Evolutionary conservation across 2,329 filamentous ascomycete genomes (phyloP), one percentile per base, ranked within the genome.

Genomic region (Penicillium italicum): DNA sequence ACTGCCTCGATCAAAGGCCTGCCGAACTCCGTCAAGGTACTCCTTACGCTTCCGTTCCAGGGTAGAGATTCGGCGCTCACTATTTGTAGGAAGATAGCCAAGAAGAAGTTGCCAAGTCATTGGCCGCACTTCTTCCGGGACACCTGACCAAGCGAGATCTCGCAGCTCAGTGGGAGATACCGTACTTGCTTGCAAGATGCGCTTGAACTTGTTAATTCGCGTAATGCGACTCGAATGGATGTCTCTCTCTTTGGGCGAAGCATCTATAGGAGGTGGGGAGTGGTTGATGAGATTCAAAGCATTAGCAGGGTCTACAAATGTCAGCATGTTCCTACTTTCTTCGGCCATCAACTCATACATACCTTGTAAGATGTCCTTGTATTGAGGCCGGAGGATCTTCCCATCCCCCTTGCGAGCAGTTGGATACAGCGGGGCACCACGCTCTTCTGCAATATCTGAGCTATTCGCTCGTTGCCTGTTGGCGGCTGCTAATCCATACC

Each of bases 61-160:
- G 0, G 92, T 94, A 0, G 90, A 84, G 8, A 97, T 90, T 50
- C 95, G 85, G 60, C 94, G 83, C 72, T 99, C 95, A 66, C 91
- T 96, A 69, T 91, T 97, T n/a, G 93, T 95, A 1, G 95, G 94
- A 5, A 99, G 82, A 72, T 99, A 99, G 55, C 93, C 94, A 24
- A 99, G 84, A 20, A 99, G 81, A 24, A 99, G 81, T 74, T 97
- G 92, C 94, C 94, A 99, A n/a, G 93, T 94, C 88, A 99, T 97
- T 48, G 94, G 91, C 53, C 95, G 90, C 18, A 99, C 91, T 77
- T 99, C 95, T 66, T 91, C 88, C 0, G 94, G 95, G 34, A 97
- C 84, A 12, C 94, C 94, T 50, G 92, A 94, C 94, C 95, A 99
- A 30, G 94, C 91, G 31, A 91, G 80, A 55, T 91, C 82, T 60